Conservation (phyloP, 129 eudicot species). For the Lactuca sativa region DNA sequence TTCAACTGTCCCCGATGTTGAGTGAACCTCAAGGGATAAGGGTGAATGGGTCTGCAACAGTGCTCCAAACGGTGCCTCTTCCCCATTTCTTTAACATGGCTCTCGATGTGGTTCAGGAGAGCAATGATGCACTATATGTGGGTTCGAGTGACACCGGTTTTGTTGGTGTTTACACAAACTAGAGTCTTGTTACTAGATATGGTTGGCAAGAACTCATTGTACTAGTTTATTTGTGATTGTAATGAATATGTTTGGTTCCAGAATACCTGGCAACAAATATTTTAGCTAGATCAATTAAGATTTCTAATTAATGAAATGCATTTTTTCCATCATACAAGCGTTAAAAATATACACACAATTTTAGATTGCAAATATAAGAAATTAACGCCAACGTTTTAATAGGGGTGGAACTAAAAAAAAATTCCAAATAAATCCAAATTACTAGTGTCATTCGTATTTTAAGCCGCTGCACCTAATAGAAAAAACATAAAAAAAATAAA, state of each 20-base stretch:
- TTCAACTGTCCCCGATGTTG: not conserved
- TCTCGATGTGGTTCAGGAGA: constrained; percentile 28
- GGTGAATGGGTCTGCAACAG: constrained; percentile 25
- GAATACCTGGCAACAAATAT: not conserved
- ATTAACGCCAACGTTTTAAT: too few relatives aligned
- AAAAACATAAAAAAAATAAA: too few relatives aligned
- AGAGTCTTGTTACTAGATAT: constrained; percentile 11
- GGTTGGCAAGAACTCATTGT: not conserved
- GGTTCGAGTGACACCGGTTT: constrained; percentile 26
- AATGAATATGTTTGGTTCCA: constrained; percentile 6
- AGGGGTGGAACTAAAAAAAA: too few relatives aligned
- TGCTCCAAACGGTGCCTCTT: constrained; percentile 22
- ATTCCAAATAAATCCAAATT: too few relatives aligned
- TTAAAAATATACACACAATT: too few relatives aligned
- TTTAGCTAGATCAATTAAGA: not conserved
- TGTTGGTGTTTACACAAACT: constrained; percentile 28
- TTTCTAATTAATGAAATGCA: not conserved
- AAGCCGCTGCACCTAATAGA: too few relatives aligned
- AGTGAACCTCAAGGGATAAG: constrained; percentile 22
- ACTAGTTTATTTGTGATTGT: not conserved
- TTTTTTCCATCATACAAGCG: not conserved
- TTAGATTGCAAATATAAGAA: too few relatives aligned
- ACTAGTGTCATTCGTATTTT: too few relatives aligned
- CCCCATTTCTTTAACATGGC: constrained; percentile 7
- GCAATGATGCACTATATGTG: constrained; percentile 15